Evolutionary conservation across 176 grass and related monocot species (phyloP).

Genomic region (Oryza glaberrima): DNA sequence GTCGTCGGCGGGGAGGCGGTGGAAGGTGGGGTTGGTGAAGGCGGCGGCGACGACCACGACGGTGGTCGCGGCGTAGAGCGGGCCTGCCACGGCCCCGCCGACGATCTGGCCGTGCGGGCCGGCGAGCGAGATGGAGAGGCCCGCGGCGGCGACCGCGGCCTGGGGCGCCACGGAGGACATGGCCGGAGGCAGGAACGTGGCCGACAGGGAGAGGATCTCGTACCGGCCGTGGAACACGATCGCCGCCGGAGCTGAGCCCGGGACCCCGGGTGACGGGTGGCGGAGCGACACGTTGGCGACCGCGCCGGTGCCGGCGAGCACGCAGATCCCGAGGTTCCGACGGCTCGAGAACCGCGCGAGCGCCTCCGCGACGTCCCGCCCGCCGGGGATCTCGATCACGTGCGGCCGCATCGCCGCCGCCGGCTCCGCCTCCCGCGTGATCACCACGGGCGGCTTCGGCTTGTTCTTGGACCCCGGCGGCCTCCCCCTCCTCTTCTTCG

Average conservation of each 20-base stretch:
- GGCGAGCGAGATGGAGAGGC: slow-evolving; percentile 82
- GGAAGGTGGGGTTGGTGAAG: slow-evolving; percentile 90
- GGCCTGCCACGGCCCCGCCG: slow-evolving; percentile 73
- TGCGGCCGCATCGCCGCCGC: slow-evolving; percentile 81
- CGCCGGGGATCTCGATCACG: slow-evolving; percentile 82
- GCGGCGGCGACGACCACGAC: slow-evolving; percentile 76
- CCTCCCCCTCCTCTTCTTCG: slow-evolving; percentile 71
- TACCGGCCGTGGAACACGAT: slow-evolving; percentile 75
- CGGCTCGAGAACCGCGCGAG: slow-evolving; percentile 61
- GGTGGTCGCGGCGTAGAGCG: slow-evolving; percentile 68
- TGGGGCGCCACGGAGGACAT: slow-evolving; percentile 55
- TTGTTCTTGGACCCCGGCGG: slow-evolving; percentile 95
- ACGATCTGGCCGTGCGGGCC: slow-evolving; percentile 92
- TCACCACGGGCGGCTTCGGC: slow-evolving; percentile 86
- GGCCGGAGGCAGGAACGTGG: slow-evolving; percentile 72
- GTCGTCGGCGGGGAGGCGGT: slow-evolving; percentile 77
- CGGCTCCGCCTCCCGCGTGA: slow-evolving; percentile 79
- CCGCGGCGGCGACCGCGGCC: slow-evolving; percentile 33
- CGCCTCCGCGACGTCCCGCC: slow-evolving; percentile 71
- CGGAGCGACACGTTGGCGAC: slow-evolving; percentile 78
- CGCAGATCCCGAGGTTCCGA: slow-evolving; percentile 77
- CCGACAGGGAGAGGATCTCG: slow-evolving; percentile 90
- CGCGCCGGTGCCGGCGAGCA: slow-evolving; percentile 70
- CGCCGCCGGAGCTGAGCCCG: slow-evolving; percentile 16
- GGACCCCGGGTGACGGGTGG: slow-evolving; percentile 34